A percentile compares a stretch with the other conserved stretches of the same genome.
phyloP scores from a whole-genome alignment of 192 early-diverging fungal species.

The Coemansia sp. region DNA sequence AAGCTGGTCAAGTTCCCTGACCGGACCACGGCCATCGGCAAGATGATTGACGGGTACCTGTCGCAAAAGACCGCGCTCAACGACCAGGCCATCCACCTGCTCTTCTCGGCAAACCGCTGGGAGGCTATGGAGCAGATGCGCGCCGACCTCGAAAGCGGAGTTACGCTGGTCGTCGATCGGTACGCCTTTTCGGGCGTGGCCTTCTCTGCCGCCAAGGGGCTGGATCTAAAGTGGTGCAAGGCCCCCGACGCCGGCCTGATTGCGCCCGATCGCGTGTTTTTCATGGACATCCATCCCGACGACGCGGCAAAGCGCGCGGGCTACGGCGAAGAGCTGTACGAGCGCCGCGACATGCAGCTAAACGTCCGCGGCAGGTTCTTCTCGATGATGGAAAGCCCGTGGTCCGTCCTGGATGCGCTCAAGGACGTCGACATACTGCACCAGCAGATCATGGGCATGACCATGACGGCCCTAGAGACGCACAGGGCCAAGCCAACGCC shows the following conservation, averaged over 20 bases:
- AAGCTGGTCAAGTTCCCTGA: conserved; percentile 85
- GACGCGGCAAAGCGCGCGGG: conserved; percentile 72
- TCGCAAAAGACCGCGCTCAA: conserved; percentile 61
- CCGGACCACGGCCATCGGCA: conserved; percentile 84
- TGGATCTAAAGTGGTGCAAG: conserved; percentile 86
- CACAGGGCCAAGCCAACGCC: conserved; percentile 27
- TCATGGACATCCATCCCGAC: conserved; percentile 72
- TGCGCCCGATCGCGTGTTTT: conserved; percentile 82
- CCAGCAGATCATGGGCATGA: conserved; percentile 27
- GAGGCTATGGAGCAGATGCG: conserved; percentile 70
- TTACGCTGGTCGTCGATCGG: conserved; percentile 79
- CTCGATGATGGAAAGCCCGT: conserved; percentile 51
- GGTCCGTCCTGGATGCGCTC: conserved; percentile 44
- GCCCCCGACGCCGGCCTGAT: conserved; percentile 77
- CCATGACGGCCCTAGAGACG: conserved; percentile 20
- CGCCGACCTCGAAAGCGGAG: conserved; percentile 58
- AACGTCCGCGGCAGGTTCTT: conserved; percentile 69
- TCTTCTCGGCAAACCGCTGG: conserved; percentile 97
- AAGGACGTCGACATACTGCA: conserved; percentile 36
- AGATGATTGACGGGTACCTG: conserved; percentile 84
- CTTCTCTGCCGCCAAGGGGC: conserved; percentile 82
- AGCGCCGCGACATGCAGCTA: conserved; percentile 75
- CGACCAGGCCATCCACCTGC: conserved; percentile 79
- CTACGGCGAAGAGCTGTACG: conserved; percentile 92
- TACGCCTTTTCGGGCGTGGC: conserved; percentile 96